A percentile compares a stretch with the other conserved stretches of the same genome.
Conservation (phyloP, 805 yeast genomes). For the Yamadazyma ubonensis region DNA sequence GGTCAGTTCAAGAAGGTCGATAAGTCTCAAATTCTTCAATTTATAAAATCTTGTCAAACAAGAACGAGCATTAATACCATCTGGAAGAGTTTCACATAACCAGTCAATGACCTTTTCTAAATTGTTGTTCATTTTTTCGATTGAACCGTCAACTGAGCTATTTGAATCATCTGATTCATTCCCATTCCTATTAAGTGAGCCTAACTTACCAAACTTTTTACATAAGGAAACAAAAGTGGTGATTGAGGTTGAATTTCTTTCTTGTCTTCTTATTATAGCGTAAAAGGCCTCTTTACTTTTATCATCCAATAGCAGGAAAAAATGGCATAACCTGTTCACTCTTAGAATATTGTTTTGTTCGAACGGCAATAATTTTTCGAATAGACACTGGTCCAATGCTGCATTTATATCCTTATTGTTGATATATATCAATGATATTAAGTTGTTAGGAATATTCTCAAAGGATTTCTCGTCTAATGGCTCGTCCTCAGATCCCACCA, state of each 20-base stretch:
- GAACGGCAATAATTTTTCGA: constrained; percentile 61
- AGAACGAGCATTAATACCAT: constrained; percentile 44
- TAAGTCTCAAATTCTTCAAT: constrained; percentile 58
- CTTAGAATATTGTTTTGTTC: constrained; percentile 46
- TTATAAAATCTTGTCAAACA: constrained; percentile 53
- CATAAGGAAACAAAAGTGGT: constrained; percentile 47
- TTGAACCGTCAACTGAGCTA: constrained; percentile 18
- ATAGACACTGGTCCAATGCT: constrained; percentile 58
- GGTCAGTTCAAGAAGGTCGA: constrained; percentile 54
- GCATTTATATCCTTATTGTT: constrained; percentile 68
- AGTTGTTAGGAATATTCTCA: constrained; percentile 58
- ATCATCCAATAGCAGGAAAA: constrained; percentile 50
- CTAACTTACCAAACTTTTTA: constrained; percentile 35
- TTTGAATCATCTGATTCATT: constrained; percentile 7
- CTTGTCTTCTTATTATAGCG: constrained; percentile 71
- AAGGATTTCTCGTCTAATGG: constrained; percentile 32
- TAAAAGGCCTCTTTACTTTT: constrained; percentile 62
- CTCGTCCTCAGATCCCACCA: constrained; percentile 22
- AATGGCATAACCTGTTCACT: constrained; percentile 51
- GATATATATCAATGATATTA: constrained; percentile 68
- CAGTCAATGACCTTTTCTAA: constrained; percentile 58
- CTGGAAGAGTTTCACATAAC: constrained; percentile 60
- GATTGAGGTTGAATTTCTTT: constrained; percentile 54
- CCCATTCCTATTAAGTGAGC: constrained; percentile 19
- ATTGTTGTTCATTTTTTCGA: constrained; percentile 25